These are phyloP conservation scores for Arthromyces matolae DNA, from an alignment of 768 basidiomycete species.

Conservation along the genomic window DNA sequence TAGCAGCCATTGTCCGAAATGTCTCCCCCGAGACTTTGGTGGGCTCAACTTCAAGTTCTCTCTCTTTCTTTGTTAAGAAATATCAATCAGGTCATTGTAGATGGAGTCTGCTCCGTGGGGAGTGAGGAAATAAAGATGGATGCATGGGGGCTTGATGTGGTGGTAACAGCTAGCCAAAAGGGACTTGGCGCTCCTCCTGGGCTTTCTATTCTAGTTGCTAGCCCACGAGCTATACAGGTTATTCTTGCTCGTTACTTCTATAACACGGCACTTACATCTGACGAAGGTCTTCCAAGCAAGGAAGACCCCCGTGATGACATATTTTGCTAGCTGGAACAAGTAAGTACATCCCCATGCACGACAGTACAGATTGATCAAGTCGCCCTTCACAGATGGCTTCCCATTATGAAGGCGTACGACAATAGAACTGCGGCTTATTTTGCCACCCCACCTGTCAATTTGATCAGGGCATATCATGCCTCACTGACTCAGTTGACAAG, in stretches of 20 bases:
- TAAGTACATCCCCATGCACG: slow-evolving; percentile 20
- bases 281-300: slow-evolving; percentile 51
- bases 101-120: slow-evolving; percentile 91
- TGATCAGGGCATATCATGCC: slow-evolving; percentile 81
- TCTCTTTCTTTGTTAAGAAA: slow-evolving; percentile 4
- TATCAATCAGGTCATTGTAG: slow-evolving; percentile 55
- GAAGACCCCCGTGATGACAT: slow-evolving; percentile 57
- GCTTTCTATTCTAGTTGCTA: slow-evolving; percentile 74
- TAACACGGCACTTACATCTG: background rate
- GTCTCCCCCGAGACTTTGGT: slow-evolving; percentile 80
- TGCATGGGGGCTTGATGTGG: slow-evolving; percentile 82
- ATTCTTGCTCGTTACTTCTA: background rate
- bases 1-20: slow-evolving; percentile 63
- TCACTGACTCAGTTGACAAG: slow-evolving; percentile 66
- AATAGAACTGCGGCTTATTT: slow-evolving; percentile 75
- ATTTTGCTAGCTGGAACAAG: slow-evolving; percentile 87
- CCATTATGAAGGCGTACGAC: slow-evolving; percentile 86
- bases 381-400: slow-evolving; percentile 57
- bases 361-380: background rate
- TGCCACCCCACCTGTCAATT: slow-evolving; percentile 84
- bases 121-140: slow-evolving; percentile 89
- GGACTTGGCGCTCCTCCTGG: slow-evolving; percentile 87
- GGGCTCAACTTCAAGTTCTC: slow-evolving; percentile 4
- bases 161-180: slow-evolving; percentile 78
- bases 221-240: slow-evolving; percentile 61